phyloP scores from a whole-genome alignment of 2,329 filamentous ascomycete genomes.

The Pseudocercospora musae region DNA sequence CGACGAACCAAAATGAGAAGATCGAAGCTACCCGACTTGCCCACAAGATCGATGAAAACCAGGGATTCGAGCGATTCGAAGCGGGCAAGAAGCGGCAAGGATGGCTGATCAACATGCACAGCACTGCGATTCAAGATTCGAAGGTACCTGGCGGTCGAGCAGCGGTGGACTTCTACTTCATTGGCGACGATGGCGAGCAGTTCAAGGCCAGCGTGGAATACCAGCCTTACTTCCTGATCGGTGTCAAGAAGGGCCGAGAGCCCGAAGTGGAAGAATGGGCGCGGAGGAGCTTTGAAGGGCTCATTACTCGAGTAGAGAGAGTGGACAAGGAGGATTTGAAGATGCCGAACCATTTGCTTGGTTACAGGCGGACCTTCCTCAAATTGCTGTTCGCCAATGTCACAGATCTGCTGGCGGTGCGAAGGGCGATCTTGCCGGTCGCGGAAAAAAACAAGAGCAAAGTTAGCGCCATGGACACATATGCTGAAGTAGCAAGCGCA shows the following conservation, averaged over 20 bases:
- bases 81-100: constrained; percentile 79
- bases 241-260: constrained; percentile 82
- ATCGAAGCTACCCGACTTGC: constrained; percentile 80
- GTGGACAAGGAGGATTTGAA: constrained; percentile 86
- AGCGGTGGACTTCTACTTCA: constrained; percentile 95
- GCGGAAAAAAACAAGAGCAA: constrained; percentile 97
- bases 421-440: constrained; percentile 80
- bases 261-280: constrained; percentile 96
- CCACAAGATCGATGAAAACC: constrained; percentile 85
- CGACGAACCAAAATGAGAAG: constrained; percentile 88
- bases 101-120: constrained; percentile 94
- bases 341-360: constrained; percentile 84
- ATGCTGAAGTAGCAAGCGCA: constrained; percentile 88
- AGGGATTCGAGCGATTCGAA: constrained; percentile 92
- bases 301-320: constrained; percentile 72
- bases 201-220: constrained; percentile 98
- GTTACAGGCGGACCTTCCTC: constrained; percentile 83
- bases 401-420: constrained; percentile 76
- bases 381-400: constrained; percentile 87
- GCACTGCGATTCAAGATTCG: constrained; percentile 80
- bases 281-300: constrained; percentile 71
- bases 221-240: constrained; percentile 93
- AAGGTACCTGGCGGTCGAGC: constrained; percentile 79
- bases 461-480: constrained; percentile 95
- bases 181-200: constrained; percentile 79